Evolutionary conservation across 169 alveolate genomes (phyloP), one percentile per base, ranked within the genome.

Genomic region (Besnoitia besnoiti): DNA sequence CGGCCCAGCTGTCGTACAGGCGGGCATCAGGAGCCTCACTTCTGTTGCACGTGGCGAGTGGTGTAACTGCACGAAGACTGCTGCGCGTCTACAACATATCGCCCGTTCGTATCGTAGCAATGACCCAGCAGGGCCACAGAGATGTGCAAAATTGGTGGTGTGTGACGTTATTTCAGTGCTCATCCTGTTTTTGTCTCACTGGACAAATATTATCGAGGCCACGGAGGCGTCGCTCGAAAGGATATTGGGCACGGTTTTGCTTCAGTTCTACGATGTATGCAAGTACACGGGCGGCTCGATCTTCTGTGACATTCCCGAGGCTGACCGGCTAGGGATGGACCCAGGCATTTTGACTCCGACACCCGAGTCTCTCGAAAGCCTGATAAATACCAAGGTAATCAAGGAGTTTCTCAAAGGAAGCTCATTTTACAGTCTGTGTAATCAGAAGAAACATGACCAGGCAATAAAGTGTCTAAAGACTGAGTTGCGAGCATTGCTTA

Each of bases 281-380:
- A 27, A 30, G 16, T 21, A 30, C 42, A 44, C 33, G 14, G 87
- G 87, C 87, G 87, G 87, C n/a, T 2, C 10, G n/a, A 0, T 77
- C 24, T 40, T 35, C 0, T 77, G 87, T 42, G 40, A 16, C 42
- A 44, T 30, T 12, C 47, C n/a, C 19, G 87, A 77, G 7, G 87
- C 87, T 27, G 87, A 77, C 61, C 50, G 61, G 19, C 87, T 77
- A 30, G 30, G 87, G 33, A 77, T 40, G 61, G 87, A 77, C n/a
- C 87, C 87, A 4, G 19, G 16, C 40, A 14, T 40, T 21, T 27
- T 73, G 49, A 73, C 84, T 10, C 30, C 49, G 8, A 73, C 84
- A 21, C 84, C 84, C 24, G 84, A 73, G 33, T 73, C 84, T 12
- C 84, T 73, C 19, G 0, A 73, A 30, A 12, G 84, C 44, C 44